Evolutionary conservation across 495 filamentous ascomycete species (phyloP).

Genomic region (Ramalina intermedia): DNA sequence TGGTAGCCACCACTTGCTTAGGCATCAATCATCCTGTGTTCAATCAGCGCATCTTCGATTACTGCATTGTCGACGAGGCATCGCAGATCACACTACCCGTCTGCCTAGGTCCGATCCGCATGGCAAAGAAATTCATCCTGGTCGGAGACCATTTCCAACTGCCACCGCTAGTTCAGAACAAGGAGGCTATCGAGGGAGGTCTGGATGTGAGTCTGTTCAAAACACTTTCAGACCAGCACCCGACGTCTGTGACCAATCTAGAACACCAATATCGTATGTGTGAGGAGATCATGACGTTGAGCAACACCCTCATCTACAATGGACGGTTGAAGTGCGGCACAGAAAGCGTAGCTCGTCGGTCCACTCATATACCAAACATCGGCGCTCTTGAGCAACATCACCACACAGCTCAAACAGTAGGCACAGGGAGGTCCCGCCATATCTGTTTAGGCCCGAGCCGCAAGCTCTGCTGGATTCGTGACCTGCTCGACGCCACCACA

Average conservation of each 20-base stretch:
- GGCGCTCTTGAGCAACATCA: constrained; percentile 43
- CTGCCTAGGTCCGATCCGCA: constrained; percentile 82
- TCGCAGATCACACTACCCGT: constrained; percentile 94
- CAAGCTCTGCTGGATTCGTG: constrained; percentile 66
- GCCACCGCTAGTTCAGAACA: constrained; percentile 86
- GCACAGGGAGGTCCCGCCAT: constrained; percentile 18
- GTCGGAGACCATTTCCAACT: constrained; percentile 95
- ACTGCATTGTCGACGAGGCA: constrained; percentile 95
- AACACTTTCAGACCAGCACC: constrained; percentile 75
- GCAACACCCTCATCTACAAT: constrained; percentile 84
- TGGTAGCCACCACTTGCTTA: constrained; percentile 91
- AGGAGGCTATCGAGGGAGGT: constrained; percentile 69
- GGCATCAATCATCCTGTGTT: constrained; percentile 83
- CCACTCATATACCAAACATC: constrained; percentile 45
- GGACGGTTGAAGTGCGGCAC: constrained; percentile 83
- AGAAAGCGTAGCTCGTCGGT: constrained; percentile 50
- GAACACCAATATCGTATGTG: constrained; percentile 98
- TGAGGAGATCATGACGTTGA: constrained; percentile 85
- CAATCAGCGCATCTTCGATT: constrained; percentile 80
- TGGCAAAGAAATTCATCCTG: constrained; percentile 85
- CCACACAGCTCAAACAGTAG: constrained; percentile 28
- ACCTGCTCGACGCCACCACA: constrained; percentile 49
- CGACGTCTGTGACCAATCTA: constrained; percentile 71
- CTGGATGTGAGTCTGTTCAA: constrained; percentile 91
- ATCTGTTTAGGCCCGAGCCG: constrained; percentile 38